These are phyloP conservation scores for Carex arenaria DNA, from an alignment of 202 grass and related monocot genomes.

Conservation along the genomic window DNA sequence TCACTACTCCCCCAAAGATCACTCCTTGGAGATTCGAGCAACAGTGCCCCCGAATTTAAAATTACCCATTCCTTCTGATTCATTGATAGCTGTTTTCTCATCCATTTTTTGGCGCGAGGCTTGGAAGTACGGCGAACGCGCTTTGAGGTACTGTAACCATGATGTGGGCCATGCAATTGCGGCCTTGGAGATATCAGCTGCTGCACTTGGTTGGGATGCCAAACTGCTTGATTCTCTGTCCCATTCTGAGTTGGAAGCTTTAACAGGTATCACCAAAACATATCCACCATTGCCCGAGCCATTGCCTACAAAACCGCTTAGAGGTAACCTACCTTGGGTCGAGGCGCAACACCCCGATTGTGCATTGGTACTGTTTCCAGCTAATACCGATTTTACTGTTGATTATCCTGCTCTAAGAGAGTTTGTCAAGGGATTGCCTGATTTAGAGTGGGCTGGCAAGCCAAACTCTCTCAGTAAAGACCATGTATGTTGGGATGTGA, in stretches of 20 bases:
- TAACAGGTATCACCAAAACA: conserved; percentile 43
- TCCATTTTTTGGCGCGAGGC: conserved; percentile 85
- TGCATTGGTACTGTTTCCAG: conserved; percentile 60
- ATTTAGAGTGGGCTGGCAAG: conserved; percentile 49
- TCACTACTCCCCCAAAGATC: conserved; percentile 46
- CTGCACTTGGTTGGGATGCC: conserved; percentile 63
- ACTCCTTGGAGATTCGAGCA: conserved; percentile 51
- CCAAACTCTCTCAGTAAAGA: conserved; percentile 67
- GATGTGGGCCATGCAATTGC: conserved; percentile 79
- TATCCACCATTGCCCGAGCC: conserved; percentile 19
- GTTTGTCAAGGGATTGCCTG: conserved; percentile 22
- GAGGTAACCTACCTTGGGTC: conserved; percentile 45
- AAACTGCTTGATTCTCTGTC: conserved; percentile 59
- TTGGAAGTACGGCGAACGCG: conserved; percentile 91
- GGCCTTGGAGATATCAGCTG: conserved; percentile 43
- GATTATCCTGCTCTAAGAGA: conserved; percentile 47
- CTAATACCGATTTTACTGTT: conserved; percentile 29
- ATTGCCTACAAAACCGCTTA: conserved; percentile 24
- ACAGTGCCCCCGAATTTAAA: neutral
- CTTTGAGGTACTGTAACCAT: conserved; percentile 85
- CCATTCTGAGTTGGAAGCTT: conserved; percentile 48
- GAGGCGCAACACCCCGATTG: conserved; percentile 76
- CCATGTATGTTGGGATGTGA: conserved; percentile 81
- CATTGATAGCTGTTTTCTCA: conserved; percentile 49
- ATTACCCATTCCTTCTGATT: conserved; percentile 23